Evolutionary conservation across 208 protist genomes (phyloP).

Genomic region (Crithidia fasciculata): DNA sequence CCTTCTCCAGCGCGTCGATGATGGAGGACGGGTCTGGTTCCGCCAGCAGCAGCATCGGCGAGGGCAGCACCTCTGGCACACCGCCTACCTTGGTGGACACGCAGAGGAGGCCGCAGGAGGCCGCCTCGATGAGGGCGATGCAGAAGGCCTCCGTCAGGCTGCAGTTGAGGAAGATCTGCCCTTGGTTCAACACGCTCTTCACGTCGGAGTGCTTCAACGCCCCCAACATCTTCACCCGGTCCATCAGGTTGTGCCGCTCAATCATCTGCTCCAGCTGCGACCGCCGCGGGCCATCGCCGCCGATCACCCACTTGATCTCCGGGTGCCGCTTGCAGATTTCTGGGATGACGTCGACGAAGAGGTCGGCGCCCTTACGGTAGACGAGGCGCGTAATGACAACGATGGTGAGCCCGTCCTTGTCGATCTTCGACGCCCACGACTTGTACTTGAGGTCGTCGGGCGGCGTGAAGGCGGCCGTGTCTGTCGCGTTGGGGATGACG

Average conservation of each 20-base stretch:
- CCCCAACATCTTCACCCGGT: slow-evolving; percentile 96
- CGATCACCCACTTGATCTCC: slow-evolving; percentile 96
- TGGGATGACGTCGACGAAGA: slow-evolving; percentile 97
- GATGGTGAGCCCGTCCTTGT: slow-evolving; percentile 92
- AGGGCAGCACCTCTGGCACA: slow-evolving; percentile 97
- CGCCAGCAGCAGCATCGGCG: slow-evolving; percentile 93
- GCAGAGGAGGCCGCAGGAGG: slow-evolving; percentile 93
- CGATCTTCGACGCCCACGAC: slow-evolving; percentile 85
- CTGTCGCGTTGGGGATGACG: slow-evolving; percentile 98
- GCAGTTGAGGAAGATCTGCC: slow-evolving; percentile 99
- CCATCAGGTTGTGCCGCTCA: slow-evolving; percentile 96
- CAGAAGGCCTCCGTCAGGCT: slow-evolving; percentile 99
- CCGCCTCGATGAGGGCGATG: slow-evolving; percentile 98
- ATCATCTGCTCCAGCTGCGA: slow-evolving; percentile 97
- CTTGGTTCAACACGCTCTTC: slow-evolving; percentile 90
- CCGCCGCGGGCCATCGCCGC: slow-evolving; percentile 96
- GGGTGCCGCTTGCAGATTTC: slow-evolving; percentile 93
- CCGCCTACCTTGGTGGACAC: slow-evolving; percentile 98
- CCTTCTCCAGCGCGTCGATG: slow-evolving; percentile 71
- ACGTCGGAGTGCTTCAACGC: slow-evolving; percentile 93
- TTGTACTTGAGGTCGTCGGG: slow-evolving; percentile 92
- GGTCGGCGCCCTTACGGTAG: slow-evolving; percentile 97
- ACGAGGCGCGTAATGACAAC: slow-evolving; percentile 96
- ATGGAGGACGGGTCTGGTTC: slow-evolving; percentile 89
- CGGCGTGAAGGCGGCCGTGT: slow-evolving; percentile 91